Base-by-base conservation (phyloP, 768 basidiomycete species). In the Serendipita indica region DNA sequence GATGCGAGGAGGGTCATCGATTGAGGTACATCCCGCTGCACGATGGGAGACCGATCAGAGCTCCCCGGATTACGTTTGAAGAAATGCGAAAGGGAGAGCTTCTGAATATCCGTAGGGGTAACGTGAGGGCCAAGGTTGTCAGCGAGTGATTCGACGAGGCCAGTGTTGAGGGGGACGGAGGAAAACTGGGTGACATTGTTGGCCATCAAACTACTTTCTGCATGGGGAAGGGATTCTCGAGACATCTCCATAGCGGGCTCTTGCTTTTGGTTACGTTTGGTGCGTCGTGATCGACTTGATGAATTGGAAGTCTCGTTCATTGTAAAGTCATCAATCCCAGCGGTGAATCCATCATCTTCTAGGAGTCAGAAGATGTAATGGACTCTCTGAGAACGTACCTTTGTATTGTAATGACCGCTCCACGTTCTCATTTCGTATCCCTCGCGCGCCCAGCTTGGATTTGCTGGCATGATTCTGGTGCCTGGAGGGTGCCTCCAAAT, bases 1-100 rank as follows among this genome's bases (percentile, higher is more conserved):
- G 86, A 83, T 0, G 89, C 91, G 1, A 94, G 75, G 3, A 94
- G 77, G 20, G 49, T 54, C 49, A 10, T 10, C 1, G 49, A 54
- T 12, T 25, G 30, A n/a, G 49, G 30, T 27, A 30, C 20, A 1
- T 25, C 30, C 22, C 30, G 20, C n/a, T 54, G 49, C n/a, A 30
- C 49, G 20, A 54, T 10, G 1, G 49, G 49, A 27, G 49, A 54
- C 3, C 20, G 49, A 28, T 54, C 49, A 16, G 22, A 30, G 22
- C 20, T n/a, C 20, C 22, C 20, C 30, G 49, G 49, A 54, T 54
- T 54, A 16, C 49, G 49, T 30, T 54, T 54, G 49, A 54, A 54
- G 30, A 54, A 54, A 54, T 54, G 49, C 7, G 49, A 54, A 10
- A 54, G 49, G 20, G 49, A 54, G 20, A 54, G 2, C 49, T 28